phyloP scores from a whole-genome alignment of 352 stramenopile genomes.

The Phytophthora fragariaefolia region DNA sequence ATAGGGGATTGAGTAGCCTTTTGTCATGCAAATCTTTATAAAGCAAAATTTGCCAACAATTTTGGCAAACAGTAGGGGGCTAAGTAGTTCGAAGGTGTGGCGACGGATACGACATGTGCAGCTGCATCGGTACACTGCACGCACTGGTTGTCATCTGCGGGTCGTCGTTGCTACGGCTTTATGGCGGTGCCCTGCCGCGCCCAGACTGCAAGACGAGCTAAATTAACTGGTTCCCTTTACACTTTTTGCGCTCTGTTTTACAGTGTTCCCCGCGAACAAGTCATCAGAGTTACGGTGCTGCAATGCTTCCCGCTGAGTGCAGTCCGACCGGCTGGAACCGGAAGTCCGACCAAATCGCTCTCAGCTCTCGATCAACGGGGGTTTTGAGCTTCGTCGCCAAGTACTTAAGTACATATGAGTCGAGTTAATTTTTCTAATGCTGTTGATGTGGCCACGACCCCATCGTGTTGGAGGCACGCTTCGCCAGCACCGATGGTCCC shows the following conservation, averaged over 20 bases:
- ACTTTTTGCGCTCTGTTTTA: slow-evolving; percentile 5
- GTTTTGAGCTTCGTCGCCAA: too few relatives aligned
- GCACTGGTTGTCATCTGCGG: background rate
- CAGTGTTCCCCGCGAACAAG: too few relatives aligned
- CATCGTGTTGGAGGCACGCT: background rate
- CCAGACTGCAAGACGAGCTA: background rate
- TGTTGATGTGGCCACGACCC: too few relatives aligned
- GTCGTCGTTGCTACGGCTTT: background rate
- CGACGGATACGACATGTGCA: too few relatives aligned
- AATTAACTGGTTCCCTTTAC: slow-evolving; percentile 25
- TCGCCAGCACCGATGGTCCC: background rate
- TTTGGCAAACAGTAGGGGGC: background rate
- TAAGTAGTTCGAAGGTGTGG: too few relatives aligned
- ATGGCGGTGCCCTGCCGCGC: background rate
- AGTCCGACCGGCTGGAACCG: background rate
- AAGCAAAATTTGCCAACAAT: background rate
- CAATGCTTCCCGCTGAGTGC: background rate
- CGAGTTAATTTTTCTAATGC: background rate
- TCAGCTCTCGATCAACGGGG: too few relatives aligned
- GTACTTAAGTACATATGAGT: background rate
- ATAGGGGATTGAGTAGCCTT: background rate
- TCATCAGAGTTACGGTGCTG: too few relatives aligned
- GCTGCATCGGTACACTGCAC: too few relatives aligned
- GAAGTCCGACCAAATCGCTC: background rate
- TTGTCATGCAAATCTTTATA: background rate